Base-by-base conservation (phyloP, 148 eudicot genomes). In the Camellia granthamiana region DNA sequence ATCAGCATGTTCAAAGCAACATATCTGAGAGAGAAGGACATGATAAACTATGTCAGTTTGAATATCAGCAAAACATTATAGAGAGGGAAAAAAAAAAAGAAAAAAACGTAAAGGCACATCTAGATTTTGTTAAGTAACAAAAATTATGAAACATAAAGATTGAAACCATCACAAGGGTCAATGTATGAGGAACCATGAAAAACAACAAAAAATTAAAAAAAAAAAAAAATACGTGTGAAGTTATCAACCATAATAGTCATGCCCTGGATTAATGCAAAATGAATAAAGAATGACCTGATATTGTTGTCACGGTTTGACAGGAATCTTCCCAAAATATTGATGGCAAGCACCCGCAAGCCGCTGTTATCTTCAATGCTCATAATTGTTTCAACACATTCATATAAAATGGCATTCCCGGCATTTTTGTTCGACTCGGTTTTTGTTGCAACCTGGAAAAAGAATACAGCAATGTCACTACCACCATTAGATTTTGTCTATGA, bases 341-440 rank as follows among this genome's bases (percentile, higher is more conserved):
- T 92, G 38, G 99, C 99, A 87, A 97, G 99, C 68, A 92, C 98
- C 84, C 99, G 92, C 87, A 97, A 83, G 72, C 99, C 99, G 85
- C 99, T 87, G 81, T 87, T 92, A 81, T 97, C 99, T 90, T 97
- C 97, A 82, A 97, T 89, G 81, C 88, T 86, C 97, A 94, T 91
- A 68, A 97, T 97, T 42, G 99, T 94, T 84, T 90, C 97, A 80
- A 94, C 99, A 86, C 99, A 97, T 82, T 94, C 97, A 88, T 97
- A 97, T 44, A 94, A 96, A 74, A 97, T 94, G 70, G 99, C 99
- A 81, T 97, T 97, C 69, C 98, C 99, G 16, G 94, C 97, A 86
- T 97, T 97, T 87, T 94, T 97, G 85, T 92, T 97, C 69, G 99
- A 90, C 86, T 97, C 99, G 0, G 99, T 94, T 88, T 97, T 97